phyloP scores from a whole-genome alignment of 2,329 filamentous ascomycete species.

The Tolypocladium nubicola region DNA sequence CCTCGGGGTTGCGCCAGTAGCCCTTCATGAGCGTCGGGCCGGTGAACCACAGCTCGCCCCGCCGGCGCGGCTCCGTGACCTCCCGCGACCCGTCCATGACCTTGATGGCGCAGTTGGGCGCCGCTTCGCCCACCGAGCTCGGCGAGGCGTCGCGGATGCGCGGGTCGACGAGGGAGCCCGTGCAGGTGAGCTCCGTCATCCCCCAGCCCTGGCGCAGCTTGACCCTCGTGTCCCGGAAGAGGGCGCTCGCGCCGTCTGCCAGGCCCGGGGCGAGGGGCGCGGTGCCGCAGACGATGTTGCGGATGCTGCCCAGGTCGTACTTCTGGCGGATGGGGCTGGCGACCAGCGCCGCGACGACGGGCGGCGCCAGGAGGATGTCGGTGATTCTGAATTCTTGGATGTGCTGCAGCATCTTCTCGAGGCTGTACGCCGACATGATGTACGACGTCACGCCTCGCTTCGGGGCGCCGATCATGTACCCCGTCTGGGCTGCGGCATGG shows the following conservation, averaged over 20 bases:
- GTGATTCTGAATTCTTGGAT: not conserved
- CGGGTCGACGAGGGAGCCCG: not conserved
- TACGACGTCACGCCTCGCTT: not conserved
- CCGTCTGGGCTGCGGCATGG: not conserved
- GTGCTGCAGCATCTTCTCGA: not conserved
- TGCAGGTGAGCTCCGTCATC: not conserved
- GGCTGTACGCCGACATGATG: not conserved
- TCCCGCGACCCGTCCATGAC: conserved; percentile 27
- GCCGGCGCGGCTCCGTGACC: conserved; percentile 53
- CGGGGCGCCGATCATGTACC: not conserved
- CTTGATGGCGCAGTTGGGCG: not conserved
- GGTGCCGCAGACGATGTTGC: not conserved
- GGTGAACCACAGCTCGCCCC: conserved; percentile 71
- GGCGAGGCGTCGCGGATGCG: not conserved
- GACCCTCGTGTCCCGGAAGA: not conserved
- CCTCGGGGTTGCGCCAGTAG: conserved; percentile 73
- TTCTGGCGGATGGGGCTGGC: not conserved
- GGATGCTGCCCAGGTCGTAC: not conserved
- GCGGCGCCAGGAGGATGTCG: not conserved
- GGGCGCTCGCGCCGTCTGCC: not conserved
- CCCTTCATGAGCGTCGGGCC: conserved; percentile 65
- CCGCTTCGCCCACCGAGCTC: not conserved
- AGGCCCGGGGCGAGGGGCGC: not conserved
- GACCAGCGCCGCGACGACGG: not conserved
- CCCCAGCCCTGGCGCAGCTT: not conserved